These are phyloP conservation scores for Stropharia rugosoannulata DNA, from an alignment of 768 basidiomycete genomes.

Conservation along the genomic window DNA sequence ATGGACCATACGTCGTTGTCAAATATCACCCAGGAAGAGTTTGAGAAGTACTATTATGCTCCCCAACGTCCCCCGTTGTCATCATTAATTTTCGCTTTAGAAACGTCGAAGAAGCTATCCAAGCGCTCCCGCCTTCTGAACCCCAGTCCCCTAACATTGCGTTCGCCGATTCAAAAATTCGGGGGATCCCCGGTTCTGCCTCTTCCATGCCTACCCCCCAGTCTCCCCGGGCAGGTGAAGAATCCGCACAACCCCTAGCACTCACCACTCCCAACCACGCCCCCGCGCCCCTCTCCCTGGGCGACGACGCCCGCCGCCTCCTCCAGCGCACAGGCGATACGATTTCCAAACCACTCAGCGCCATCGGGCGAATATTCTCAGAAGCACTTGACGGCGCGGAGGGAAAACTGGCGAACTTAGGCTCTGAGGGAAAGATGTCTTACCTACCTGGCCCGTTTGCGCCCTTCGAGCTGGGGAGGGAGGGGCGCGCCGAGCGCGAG, in stretches of 20 bases:
- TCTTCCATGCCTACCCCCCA: too few relatives aligned
- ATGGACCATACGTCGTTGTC: constrained; percentile 96
- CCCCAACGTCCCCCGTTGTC: neutral
- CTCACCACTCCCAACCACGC: constrained; percentile 57
- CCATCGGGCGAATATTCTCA: constrained; percentile 84
- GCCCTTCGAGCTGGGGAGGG: constrained; percentile 62
- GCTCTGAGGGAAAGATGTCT: constrained; percentile 61
- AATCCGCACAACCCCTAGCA: constrained; percentile 80
- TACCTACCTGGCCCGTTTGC: constrained; percentile 71
- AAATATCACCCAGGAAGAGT: constrained; percentile 92
- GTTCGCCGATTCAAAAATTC: constrained; percentile 24
- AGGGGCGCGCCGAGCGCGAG: constrained; percentile 28
- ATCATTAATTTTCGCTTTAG: constrained; percentile 22
- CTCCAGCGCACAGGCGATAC: constrained; percentile 90
- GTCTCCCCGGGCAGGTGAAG: constrained; percentile 61
- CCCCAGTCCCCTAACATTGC: constrained; percentile 33
- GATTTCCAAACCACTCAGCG: constrained; percentile 87
- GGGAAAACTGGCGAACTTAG: constrained; percentile 47
- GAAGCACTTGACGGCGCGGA: constrained; percentile 77
- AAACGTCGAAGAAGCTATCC: constrained; percentile 54
- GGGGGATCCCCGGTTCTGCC: constrained; percentile 1
- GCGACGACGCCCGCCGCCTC: constrained; percentile 76
- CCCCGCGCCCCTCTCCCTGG: constrained; percentile 35
- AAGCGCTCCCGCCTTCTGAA: constrained; percentile 45
- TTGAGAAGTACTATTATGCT: constrained; percentile 60